Percentiles rank a stretch among this genome's conserved stretches.
phyloP scores from a whole-genome alignment of 2,329 filamentous ascomycete species.

The Pseudocercospora eumusae region DNA sequence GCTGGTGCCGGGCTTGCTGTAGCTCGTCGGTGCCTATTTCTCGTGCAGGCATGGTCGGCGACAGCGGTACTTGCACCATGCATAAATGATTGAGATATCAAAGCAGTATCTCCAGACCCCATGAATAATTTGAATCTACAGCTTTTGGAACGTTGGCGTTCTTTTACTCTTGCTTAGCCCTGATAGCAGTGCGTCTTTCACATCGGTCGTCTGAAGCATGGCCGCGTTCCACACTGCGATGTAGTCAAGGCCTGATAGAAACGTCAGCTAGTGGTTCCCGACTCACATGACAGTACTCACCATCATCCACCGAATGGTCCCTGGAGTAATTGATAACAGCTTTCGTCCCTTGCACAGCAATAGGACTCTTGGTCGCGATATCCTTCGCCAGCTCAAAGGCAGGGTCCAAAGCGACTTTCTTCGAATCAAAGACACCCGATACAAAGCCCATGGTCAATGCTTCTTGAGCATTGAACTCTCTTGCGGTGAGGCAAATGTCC shows the following conservation, averaged over 20 bases:
- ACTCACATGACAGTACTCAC: slow-evolving; percentile 51
- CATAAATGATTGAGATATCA: neutral
- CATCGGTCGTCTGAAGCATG: slow-evolving; percentile 32
- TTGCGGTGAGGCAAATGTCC: slow-evolving; percentile 71
- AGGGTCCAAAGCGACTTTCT: slow-evolving; percentile 60
- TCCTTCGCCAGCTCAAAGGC: slow-evolving; percentile 64
- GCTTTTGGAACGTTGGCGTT: slow-evolving; percentile 31
- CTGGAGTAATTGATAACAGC: slow-evolving; percentile 79
- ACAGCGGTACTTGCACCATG: neutral
- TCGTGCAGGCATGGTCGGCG: neutral
- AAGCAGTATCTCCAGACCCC: neutral
- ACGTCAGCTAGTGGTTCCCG: slow-evolving; percentile 54
- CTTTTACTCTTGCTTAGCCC: slow-evolving; percentile 27
- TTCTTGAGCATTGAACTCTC: slow-evolving; percentile 68
- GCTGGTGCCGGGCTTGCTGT: no score
- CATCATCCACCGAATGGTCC: slow-evolving; percentile 72
- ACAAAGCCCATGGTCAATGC: slow-evolving; percentile 70
- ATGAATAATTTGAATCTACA: slow-evolving; percentile 11
- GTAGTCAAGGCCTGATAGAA: slow-evolving; percentile 25
- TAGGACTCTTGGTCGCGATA: slow-evolving; percentile 81
- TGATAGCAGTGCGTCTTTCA: slow-evolving; percentile 27
- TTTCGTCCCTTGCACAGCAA: slow-evolving; percentile 85
- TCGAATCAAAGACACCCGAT: slow-evolving; percentile 61
- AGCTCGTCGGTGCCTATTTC: no score
- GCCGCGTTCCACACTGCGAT: slow-evolving; percentile 32